Evolutionary conservation across 768 basidiomycete species (phyloP).

Genomic region (Agaricus subrufescens): DNA sequence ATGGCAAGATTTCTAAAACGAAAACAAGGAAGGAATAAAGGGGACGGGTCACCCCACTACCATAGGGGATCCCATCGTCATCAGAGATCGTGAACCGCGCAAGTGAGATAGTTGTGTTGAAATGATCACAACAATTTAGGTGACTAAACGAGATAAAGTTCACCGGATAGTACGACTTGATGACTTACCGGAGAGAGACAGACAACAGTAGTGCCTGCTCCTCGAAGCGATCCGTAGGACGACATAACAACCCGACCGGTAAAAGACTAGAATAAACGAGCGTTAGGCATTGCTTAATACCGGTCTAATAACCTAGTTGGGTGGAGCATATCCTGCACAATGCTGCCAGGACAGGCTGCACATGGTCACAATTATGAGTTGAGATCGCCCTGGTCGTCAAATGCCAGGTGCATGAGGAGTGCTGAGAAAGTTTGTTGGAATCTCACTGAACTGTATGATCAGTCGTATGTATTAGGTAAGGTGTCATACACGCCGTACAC

Average conservation of each 20-base stretch:
- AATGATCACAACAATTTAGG: conserved; percentile 7
- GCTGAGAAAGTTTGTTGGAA: too few species aligned
- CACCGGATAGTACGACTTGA: neutral
- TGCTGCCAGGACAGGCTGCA: neutral
- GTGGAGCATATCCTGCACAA: neutral
- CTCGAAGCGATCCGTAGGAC: conserved; percentile 56
- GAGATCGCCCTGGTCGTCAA: too few species aligned
- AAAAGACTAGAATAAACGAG: conserved; percentile 38
- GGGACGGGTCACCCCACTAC: conserved; percentile 64
- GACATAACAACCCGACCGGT: conserved; percentile 62
- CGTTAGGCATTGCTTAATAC: neutral
- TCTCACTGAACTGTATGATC: too few species aligned
- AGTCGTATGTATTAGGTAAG: too few species aligned
- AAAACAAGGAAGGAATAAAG: conserved; percentile 58
- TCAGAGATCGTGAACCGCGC: neutral
- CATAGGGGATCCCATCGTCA: neutral
- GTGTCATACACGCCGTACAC: too few species aligned
- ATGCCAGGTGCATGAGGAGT: too few species aligned
- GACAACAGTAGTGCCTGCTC: conserved; percentile 52
- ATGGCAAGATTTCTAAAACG: conserved; percentile 59
- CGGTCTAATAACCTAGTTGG: too few species aligned
- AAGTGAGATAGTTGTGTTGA: conserved; percentile 10
- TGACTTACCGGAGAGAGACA: conserved; percentile 56
- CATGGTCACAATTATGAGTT: too few species aligned
- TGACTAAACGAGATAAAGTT: conserved; percentile 1